Conservation (phyloP, 1,139 yeast genomes). For the Hyphopichia pseudoburtonii region DNA sequence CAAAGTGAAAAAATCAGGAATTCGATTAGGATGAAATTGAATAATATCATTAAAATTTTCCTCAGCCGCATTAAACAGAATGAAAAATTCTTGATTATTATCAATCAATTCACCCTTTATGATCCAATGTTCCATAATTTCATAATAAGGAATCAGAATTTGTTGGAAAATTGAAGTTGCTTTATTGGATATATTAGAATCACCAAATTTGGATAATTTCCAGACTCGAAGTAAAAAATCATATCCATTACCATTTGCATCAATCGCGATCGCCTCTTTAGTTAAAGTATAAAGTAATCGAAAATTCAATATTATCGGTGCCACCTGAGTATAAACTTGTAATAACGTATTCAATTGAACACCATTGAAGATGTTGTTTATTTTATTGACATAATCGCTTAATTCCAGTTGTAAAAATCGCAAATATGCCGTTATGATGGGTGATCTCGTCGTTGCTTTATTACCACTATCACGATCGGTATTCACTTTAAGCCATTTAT, state of each 20-base stretch:
- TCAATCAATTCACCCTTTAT: constrained; percentile 60
- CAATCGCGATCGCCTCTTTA: constrained; percentile 25
- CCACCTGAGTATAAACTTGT: constrained; percentile 45
- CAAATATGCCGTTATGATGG: constrained; percentile 63
- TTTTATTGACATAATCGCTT: constrained; percentile 50
- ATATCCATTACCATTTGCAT: constrained; percentile 50
- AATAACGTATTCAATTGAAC: constrained; percentile 29
- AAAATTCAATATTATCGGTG: constrained; percentile 52
- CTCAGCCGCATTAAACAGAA: constrained; percentile 35
- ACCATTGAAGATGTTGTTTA: constrained; percentile 50
- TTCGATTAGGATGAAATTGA: constrained; percentile 32
- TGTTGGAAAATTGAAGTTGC: constrained; percentile 47
- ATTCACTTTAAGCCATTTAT: constrained; percentile 40
- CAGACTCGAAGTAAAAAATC: constrained; percentile 56
- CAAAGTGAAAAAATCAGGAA: constrained; percentile 59
- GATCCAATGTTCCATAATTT: constrained; percentile 66
- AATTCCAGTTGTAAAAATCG: constrained; percentile 57
- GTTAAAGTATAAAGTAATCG: constrained; percentile 54
- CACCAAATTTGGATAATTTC: constrained; percentile 62
- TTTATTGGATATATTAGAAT: constrained; percentile 44
- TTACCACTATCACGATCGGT: constrained; percentile 29
- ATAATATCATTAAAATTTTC: constrained; percentile 39
- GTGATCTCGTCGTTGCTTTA: constrained; percentile 44
- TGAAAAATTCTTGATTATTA: constrained; percentile 70
- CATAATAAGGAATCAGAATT: constrained; percentile 62